phyloP scores from a whole-genome alignment of 257 asterid genomes.

The Echites panduratus region DNA sequence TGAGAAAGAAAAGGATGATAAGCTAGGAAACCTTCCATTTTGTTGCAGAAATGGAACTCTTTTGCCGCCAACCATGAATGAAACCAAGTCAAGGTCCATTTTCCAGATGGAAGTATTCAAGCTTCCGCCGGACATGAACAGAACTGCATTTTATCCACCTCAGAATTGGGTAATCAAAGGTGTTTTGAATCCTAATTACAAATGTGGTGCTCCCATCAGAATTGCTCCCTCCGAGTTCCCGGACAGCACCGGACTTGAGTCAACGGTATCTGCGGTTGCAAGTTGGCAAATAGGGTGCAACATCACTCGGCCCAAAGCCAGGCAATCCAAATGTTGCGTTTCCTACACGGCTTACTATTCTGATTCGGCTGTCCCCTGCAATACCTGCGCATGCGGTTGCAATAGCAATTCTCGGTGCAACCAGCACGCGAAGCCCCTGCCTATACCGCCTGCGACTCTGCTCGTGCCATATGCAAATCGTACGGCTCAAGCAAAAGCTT shows the following conservation, averaged over 20 bases:
- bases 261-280: constrained; percentile 51
- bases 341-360: constrained; percentile 79
- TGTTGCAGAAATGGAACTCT: constrained; percentile 75
- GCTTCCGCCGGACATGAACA: constrained; percentile 71
- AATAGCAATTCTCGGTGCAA: constrained; percentile 34
- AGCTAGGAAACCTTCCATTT: constrained; percentile 62
- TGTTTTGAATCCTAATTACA: constrained; percentile 57
- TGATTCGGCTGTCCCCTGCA: constrained; percentile 60
- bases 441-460: constrained; percentile 63
- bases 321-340: constrained; percentile 60
- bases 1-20: constrained; percentile 54
- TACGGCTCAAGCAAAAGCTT: constrained; percentile 52
- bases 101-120: constrained; percentile 82
- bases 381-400: constrained; percentile 91
- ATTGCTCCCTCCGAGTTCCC: constrained; percentile 67
- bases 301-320: constrained; percentile 58
- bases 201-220: constrained; percentile 70
- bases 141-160: constrained; percentile 74
- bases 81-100: constrained; percentile 54
- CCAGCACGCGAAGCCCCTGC: constrained; percentile 31
- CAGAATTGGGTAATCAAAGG: constrained; percentile 76
- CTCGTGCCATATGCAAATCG: constrained; percentile 69
- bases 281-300: constrained; percentile 81
- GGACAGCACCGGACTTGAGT: constrained; percentile 52
- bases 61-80: constrained; percentile 67